A percentile compares a stretch with the other conserved stretches of the same genome.
Evolutionary conservation across 345 rosid genomes (phyloP).

Genomic region (Hibiscus mutabilis): DNA sequence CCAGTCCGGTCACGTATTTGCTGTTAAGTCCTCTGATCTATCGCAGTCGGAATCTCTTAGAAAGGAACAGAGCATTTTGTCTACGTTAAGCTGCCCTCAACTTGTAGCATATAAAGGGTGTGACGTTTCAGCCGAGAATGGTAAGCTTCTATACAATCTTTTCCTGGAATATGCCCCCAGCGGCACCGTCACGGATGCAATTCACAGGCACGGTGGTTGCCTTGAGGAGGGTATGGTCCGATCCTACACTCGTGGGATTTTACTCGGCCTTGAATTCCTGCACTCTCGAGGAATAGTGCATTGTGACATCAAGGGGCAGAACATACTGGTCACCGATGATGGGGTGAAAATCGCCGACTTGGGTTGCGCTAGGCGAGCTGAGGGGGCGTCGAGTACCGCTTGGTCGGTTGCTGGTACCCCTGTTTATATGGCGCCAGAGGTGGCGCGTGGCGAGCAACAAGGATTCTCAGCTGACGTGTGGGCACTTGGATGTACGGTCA

Average conservation of each 20-base stretch:
- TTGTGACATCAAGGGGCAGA: constrained; percentile 68
- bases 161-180: constrained; percentile 60
- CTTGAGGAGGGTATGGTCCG: constrained; percentile 38
- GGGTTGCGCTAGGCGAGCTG: constrained; percentile 43
- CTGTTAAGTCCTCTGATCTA: constrained; percentile 50
- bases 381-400: neutral
- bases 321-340: constrained; percentile 30
- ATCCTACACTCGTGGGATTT: constrained; percentile 35
- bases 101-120: constrained; percentile 62
- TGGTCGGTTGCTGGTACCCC: constrained; percentile 43
- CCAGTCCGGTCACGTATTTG: constrained; percentile 28
- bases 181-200: constrained; percentile 48
- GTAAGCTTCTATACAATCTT: constrained; percentile 45
- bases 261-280: constrained; percentile 47
- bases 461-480: constrained; percentile 49
- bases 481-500: constrained; percentile 56
- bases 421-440: constrained; percentile 63
- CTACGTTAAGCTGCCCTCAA: constrained; percentile 40
- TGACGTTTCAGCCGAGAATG: constrained; percentile 43
- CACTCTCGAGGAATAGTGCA: constrained; percentile 58
- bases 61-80: constrained; percentile 34
- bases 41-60: constrained; percentile 30
- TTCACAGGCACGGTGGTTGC: constrained; percentile 30
- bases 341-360: constrained; percentile 59
- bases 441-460: constrained; percentile 51